Conservation (phyloP, 352 stramenopile species). For the Pythium pyrilobum region DNA sequence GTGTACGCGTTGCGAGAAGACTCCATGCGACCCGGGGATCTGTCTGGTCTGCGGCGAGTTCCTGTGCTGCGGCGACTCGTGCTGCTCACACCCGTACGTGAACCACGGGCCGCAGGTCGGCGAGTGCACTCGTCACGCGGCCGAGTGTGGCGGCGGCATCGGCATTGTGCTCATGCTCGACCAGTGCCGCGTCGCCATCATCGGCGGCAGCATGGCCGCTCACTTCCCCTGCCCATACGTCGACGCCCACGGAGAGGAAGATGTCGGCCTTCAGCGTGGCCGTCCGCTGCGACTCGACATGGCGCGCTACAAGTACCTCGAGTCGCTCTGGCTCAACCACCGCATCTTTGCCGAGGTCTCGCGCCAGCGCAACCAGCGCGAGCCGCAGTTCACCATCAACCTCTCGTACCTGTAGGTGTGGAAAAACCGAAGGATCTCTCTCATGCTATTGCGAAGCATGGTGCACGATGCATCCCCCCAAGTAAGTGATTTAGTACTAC, state of each 20-base stretch:
- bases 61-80: slow-evolving; percentile 81
- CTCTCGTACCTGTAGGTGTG: slow-evolving; percentile 79
- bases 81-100: slow-evolving; percentile 76
- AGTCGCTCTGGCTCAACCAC: slow-evolving; percentile 82
- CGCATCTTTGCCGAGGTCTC: slow-evolving; percentile 83
- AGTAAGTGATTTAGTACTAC: background rate
- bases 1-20: slow-evolving; percentile 62
- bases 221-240: slow-evolving; percentile 86
- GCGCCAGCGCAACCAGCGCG: slow-evolving; percentile 79
- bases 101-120: slow-evolving; percentile 67
- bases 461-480: too few relatives aligned
- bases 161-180: slow-evolving; percentile 81
- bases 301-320: slow-evolving; percentile 62
- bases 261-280: slow-evolving; percentile 72
- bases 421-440: too few relatives aligned
- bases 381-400: slow-evolving; percentile 85
- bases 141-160: slow-evolving; percentile 81
- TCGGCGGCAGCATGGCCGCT: slow-evolving; percentile 81
- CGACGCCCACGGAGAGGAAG: slow-evolving; percentile 81
- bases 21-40: slow-evolving; percentile 65
- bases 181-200: slow-evolving; percentile 77
- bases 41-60: slow-evolving; percentile 84
- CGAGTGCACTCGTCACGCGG: slow-evolving; percentile 80
- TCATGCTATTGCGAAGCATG: too few relatives aligned
- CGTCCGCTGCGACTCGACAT: slow-evolving; percentile 73